A percentile compares a stretch with the other conserved stretches of the same genome.
Evolutionary conservation across 352 stramenopile species (phyloP).

Genomic region (Phytophthora constricta): DNA sequence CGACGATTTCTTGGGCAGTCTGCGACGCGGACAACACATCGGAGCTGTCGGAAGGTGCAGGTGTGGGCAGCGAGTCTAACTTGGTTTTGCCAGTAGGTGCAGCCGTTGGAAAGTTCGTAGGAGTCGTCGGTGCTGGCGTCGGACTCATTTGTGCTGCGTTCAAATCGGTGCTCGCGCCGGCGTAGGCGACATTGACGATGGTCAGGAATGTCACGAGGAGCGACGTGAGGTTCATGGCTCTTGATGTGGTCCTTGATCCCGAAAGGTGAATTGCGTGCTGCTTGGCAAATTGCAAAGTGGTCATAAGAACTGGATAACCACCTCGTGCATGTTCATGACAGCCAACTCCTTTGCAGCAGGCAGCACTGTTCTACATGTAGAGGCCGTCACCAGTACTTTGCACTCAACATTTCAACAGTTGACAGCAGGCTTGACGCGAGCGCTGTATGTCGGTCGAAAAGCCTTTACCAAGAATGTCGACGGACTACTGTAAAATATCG

Average conservation of each 20-base stretch:
- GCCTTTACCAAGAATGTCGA: conserved; percentile 15
- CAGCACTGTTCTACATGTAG: conserved; percentile 24
- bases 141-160: conserved; percentile 15
- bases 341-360: not conserved
- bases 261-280: conserved; percentile 16
- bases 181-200: conserved; percentile 28
- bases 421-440: not conserved
- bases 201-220: conserved; percentile 42
- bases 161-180: conserved; percentile 2
- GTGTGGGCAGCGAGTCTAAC: conserved; percentile 16
- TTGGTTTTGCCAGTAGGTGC: not conserved
- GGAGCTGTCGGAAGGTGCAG: conserved; percentile 18
- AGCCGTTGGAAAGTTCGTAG: conserved; percentile 27
- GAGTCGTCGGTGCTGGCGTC: conserved; percentile 27
- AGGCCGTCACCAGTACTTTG: conserved; percentile 7
- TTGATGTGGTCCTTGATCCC: conserved; percentile 6
- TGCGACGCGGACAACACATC: conserved; percentile 11
- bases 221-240: conserved; percentile 52
- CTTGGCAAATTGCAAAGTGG: conserved; percentile 42
- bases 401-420: not conserved
- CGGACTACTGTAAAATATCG: not conserved
- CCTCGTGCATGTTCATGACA: not conserved
- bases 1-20: conserved; percentile 20
- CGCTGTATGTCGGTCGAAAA: not conserved
- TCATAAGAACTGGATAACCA: not conserved